A percentile compares a stretch with the other conserved stretches of the same genome.
Conservation (phyloP, 1,139 yeast genomes). For the Magnusiomyces suaveolens region DNA sequence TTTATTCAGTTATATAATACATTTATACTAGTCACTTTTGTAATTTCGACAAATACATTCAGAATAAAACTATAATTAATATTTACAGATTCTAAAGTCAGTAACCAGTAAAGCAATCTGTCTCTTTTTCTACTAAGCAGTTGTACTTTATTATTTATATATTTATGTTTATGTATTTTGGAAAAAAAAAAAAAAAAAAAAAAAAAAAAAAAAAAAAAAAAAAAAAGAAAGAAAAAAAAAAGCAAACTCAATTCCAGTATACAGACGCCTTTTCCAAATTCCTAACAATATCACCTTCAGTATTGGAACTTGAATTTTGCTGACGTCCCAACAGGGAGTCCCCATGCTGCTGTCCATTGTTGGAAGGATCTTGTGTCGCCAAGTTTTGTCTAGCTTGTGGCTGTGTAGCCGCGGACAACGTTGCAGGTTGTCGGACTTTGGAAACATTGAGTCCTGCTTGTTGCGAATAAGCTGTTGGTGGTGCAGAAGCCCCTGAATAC, state of each 20-base stretch:
- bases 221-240: too few relatives aligned
- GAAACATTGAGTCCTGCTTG: neutral
- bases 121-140: neutral
- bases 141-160: neutral
- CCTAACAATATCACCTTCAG: neutral
- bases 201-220: too few relatives aligned
- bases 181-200: too few relatives aligned
- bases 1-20: too few relatives aligned
- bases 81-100: neutral
- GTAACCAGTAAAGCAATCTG: neutral
- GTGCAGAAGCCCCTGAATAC: too few relatives aligned
- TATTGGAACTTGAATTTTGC: neutral
- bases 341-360: too few relatives aligned
- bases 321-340: neutral
- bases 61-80: neutral
- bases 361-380: too few relatives aligned
- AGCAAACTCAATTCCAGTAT: neutral
- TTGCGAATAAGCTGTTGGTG: neutral
- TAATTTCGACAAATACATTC: too few relatives aligned
- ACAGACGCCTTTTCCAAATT: neutral
- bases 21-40: too few relatives aligned
- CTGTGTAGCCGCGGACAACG: too few relatives aligned
- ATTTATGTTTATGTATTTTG: too few relatives aligned
- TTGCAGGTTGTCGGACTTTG: neutral
- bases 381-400: too few relatives aligned